Conservation (phyloP, 1,139 yeast genomes). For the Pichia sp. region DNA sequence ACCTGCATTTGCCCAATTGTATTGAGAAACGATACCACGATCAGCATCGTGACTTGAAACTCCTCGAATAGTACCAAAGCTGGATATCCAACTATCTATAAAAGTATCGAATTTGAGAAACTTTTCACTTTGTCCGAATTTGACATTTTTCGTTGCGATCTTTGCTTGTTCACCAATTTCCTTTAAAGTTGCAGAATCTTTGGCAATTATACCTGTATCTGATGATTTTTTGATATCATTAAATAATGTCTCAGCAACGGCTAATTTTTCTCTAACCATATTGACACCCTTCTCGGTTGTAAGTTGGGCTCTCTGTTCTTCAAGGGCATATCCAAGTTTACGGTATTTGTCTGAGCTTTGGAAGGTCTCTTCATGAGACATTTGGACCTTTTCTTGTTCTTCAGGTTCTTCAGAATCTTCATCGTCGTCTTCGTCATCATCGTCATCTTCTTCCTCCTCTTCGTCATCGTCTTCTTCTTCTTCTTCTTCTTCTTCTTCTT, state of each 20-base stretch:
- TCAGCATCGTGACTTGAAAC: constrained; percentile 9
- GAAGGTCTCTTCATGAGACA: constrained; percentile 29
- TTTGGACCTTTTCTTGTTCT: constrained; percentile 15
- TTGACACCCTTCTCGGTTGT: constrained; percentile 43
- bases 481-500: constrained; percentile 6
- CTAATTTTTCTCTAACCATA: constrained; percentile 36
- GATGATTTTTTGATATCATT: constrained; percentile 33
- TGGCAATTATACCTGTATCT: constrained; percentile 39
- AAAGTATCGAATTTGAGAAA: constrained; percentile 50
- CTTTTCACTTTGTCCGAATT: constrained; percentile 52
- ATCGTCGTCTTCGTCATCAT: constrained; percentile 23
- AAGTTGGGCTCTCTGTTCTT: constrained; percentile 37
- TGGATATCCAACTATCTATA: constrained; percentile 38
- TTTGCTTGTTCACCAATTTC: constrained; percentile 46
- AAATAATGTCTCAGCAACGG: constrained; percentile 38
- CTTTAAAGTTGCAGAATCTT: constrained; percentile 45
- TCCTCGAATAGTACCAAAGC: constrained; percentile 23
- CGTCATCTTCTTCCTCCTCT: constrained; percentile 19
- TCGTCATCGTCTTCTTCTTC: constrained; percentile 10
- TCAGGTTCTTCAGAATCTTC: constrained; percentile 14
- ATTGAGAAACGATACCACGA: constrained; percentile 23
- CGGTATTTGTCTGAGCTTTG: constrained; percentile 35
- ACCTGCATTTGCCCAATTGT: constrained; percentile 65
- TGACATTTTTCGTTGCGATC: constrained; percentile 56
- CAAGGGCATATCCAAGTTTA: constrained; percentile 33